Conservation (phyloP, 495 filamentous ascomycete species). For the Cercophora sp. region DNA sequence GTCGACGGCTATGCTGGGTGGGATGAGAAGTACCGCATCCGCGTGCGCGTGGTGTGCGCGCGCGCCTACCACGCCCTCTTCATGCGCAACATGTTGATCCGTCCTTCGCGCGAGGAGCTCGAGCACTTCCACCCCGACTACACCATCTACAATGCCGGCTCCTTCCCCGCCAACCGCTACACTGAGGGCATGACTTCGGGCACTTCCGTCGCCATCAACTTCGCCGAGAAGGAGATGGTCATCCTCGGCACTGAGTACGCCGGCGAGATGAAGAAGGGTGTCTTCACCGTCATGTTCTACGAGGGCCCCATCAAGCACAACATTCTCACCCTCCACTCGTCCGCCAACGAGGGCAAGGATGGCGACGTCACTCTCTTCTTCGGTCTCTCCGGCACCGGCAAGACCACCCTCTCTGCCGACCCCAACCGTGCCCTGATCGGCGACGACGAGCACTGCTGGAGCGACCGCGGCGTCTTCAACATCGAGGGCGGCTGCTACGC, state of each 20-base stretch:
- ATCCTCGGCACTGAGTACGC: conserved; percentile 99
- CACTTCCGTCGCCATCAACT: conserved; percentile 71
- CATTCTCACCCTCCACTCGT: conserved; percentile 94
- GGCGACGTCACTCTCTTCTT: conserved; percentile 99
- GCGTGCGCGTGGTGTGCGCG: conserved; percentile 95
- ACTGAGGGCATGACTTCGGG: conserved; percentile 98
- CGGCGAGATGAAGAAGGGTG: conserved; percentile 99
- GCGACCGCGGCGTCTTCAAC: conserved; percentile 95
- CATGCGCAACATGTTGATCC: conserved; percentile 99
- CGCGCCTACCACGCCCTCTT: conserved; percentile 99
- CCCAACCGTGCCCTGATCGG: conserved; percentile 94
- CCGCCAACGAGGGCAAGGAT: conserved; percentile 87
- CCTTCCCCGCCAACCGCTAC: conserved; percentile 97
- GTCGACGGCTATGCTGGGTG: conserved; percentile 96
- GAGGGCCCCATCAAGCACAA: conserved; percentile 99
- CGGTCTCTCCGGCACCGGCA: conserved; percentile 95
- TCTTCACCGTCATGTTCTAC: conserved; percentile 99
- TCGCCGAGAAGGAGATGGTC: conserved; percentile 81
- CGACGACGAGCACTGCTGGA: conserved; percentile 99
- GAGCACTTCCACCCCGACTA: conserved; percentile 98
- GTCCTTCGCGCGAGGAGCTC: conserved; percentile 82
- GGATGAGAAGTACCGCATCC: conserved; percentile 98
- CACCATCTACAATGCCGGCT: conserved; percentile 98
- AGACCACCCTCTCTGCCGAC: conserved; percentile 96
- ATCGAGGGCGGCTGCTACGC: conserved; percentile 99